Evolutionary conservation across 371 early-diverging fungal species (phyloP), one percentile per base, ranked within the genome.

Genomic region (Mortierella polycephala): DNA sequence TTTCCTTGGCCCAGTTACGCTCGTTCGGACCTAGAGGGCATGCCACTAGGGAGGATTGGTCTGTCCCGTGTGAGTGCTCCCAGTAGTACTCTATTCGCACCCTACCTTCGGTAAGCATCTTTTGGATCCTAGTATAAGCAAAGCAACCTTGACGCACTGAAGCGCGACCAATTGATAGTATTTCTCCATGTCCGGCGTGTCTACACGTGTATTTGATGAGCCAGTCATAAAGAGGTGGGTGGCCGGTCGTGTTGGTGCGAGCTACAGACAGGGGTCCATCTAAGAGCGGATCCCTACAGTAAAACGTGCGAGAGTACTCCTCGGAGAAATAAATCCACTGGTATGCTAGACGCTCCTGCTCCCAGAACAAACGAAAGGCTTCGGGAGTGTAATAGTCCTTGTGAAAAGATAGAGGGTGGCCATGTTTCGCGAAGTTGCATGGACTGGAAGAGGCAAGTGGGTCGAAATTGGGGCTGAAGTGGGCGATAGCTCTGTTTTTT

Each of bases 321-420:
- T 59, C 60, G 16, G 60, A 59, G 23, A 16, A 14, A 59, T 59
- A 59, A 13, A 39, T 20, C 60, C 60, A 59, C 40, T 59, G 60
- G 23, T 21, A 59, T 20, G 60, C 60, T 11, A 47, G 12, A 18
- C 60, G 45, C 40, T 59, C 60, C 49, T 59, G 47, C 13, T 59
- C 37, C 60, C 60, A 59, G 30, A 59, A 59, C 14, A 18, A 46
- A 18, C 46, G 46, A 30, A 59, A 59, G 8, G 16, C 23, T 23
- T 44, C 46, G 30, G 16, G 21, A 21, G 60, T 57, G 57, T 6
- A 59, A 59, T 30, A 46, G 47, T 59, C 40, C 14, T 20, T 23
- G 46, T 47, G 30, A 47, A 59, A 47, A n/a, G 60, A 23, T 9
- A 47, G 40, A 23, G 60, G 52, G 14, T 10, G 14, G 14, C 2